phyloP scores from a whole-genome alignment of 208 protist genomes.

The Balamuthia mandrillaris region DNA sequence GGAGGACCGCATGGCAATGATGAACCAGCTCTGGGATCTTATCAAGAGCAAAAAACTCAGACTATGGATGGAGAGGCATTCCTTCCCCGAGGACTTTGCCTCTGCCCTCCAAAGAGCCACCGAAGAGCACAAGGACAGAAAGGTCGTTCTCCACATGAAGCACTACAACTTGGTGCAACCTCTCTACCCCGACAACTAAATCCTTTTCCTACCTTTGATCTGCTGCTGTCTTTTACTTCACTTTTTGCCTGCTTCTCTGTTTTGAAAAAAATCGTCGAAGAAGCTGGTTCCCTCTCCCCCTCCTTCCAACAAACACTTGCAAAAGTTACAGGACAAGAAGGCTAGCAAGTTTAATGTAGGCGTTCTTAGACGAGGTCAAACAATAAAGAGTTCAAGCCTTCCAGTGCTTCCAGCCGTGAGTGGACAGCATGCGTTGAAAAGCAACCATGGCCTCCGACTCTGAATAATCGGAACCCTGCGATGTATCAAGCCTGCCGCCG shows the following conservation, averaged over 20 bases:
- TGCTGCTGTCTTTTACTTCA: neutral
- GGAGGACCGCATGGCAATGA: constrained; percentile 82
- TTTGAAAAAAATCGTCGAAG: too few species aligned
- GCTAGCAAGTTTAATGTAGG: too few species aligned
- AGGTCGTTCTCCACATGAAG: constrained; percentile 24
- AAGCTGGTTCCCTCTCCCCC: too few species aligned
- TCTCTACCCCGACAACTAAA: neutral
- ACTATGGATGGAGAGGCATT: neutral
- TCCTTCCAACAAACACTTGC: too few species aligned
- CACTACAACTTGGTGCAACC: neutral
- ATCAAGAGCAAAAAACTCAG: neutral
- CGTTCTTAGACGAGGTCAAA: too few species aligned
- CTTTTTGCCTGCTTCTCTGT: too few species aligned
- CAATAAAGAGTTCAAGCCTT: neutral
- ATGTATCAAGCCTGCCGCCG: neutral
- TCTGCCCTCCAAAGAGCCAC: neutral
- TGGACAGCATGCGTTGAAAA: neutral
- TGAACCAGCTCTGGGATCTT: constrained; percentile 37
- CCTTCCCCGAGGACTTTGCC: neutral
- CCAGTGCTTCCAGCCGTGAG: constrained; percentile 24
- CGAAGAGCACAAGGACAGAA: neutral
- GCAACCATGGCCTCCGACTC: constrained; percentile 1
- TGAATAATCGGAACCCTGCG: neutral
- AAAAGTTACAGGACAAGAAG: too few species aligned
- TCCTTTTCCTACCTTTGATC: neutral